These are phyloP conservation scores for Aschersonia sp. DNA, from an alignment of 2,329 filamentous ascomycete species.

Conservation along the genomic window DNA sequence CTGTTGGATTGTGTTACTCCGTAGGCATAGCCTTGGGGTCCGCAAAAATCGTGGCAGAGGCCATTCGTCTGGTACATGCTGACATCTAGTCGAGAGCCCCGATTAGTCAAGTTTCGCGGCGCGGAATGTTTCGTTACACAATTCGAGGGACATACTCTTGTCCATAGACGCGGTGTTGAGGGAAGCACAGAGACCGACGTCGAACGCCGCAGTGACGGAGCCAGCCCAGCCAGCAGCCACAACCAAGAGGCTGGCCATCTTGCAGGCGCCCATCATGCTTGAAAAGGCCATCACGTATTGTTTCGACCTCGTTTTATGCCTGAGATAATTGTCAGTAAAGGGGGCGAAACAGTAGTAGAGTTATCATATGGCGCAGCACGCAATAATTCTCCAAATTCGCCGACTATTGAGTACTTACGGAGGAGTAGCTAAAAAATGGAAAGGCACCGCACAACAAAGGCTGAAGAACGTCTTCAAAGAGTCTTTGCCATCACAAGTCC, in stretches of 20 bases:
- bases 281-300: not conserved
- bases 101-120: not conserved
- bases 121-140: not conserved
- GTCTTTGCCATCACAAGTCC: too few relatives aligned
- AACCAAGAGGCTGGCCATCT: conserved; percentile 6
- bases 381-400: too few relatives aligned
- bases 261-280: not conserved
- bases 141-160: conserved; percentile 14
- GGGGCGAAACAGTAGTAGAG: too few relatives aligned
- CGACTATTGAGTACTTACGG: too few relatives aligned
- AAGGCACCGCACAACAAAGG: too few relatives aligned
- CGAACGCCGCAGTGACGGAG: conserved; percentile 11
- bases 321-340: too few relatives aligned
- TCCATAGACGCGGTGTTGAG: conserved; percentile 20
- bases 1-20: conserved; percentile 49
- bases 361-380: too few relatives aligned
- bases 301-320: not conserved
- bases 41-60: conserved; percentile 48
- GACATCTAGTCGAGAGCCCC: conserved; percentile 21
- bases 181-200: conserved; percentile 18
- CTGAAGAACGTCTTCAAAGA: too few relatives aligned
- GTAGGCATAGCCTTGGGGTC: conserved; percentile 39
- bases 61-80: conserved; percentile 55
- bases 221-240: conserved; percentile 10
- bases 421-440: too few relatives aligned